Evolutionary conservation across 495 filamentous ascomycete genomes (phyloP).

Genomic region (Podospora australis): DNA sequence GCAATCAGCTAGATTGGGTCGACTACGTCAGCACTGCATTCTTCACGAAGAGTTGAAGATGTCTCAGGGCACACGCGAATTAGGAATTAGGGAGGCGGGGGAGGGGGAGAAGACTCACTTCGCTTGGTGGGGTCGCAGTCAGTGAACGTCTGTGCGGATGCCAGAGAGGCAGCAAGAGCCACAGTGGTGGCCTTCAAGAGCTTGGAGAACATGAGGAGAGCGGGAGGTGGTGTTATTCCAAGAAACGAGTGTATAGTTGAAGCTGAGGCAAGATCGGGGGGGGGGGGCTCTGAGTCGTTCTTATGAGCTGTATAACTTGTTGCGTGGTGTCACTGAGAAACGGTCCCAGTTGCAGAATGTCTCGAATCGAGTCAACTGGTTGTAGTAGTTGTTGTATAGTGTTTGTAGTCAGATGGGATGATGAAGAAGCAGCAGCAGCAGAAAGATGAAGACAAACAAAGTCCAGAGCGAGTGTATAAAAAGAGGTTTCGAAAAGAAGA

Average conservation of each 20-base stretch:
- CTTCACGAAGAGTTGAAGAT: slow-evolving; percentile 5
- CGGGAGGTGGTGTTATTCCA: neutral
- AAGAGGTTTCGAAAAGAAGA: neutral
- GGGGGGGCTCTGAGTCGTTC: neutral
- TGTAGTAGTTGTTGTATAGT: neutral
- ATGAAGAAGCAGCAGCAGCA: neutral
- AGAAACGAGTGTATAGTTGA: neutral
- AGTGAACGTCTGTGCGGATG: slow-evolving; percentile 66
- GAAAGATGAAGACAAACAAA: neutral
- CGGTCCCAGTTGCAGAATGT: no score
- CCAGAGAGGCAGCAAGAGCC: slow-evolving; percentile 41
- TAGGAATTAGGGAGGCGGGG: neutral
- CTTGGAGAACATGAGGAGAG: slow-evolving; percentile 36
- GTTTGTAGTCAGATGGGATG: neutral
- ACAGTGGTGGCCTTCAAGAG: slow-evolving; percentile 29
- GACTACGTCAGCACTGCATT: slow-evolving; percentile 1
- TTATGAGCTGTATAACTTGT: neutral
- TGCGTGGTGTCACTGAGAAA: neutral
- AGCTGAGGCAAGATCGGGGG: no score
- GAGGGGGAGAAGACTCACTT: slow-evolving; percentile 40
- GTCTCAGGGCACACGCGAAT: neutral
- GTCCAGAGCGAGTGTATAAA: slow-evolving; percentile 9
- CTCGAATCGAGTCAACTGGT: neutral
- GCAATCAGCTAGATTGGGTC: slow-evolving; percentile 40
- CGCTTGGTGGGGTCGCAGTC: slow-evolving; percentile 66